These are phyloP conservation scores for Mrakia blollopis DNA, from an alignment of 768 basidiomycete genomes.

Conservation along the genomic window DNA sequence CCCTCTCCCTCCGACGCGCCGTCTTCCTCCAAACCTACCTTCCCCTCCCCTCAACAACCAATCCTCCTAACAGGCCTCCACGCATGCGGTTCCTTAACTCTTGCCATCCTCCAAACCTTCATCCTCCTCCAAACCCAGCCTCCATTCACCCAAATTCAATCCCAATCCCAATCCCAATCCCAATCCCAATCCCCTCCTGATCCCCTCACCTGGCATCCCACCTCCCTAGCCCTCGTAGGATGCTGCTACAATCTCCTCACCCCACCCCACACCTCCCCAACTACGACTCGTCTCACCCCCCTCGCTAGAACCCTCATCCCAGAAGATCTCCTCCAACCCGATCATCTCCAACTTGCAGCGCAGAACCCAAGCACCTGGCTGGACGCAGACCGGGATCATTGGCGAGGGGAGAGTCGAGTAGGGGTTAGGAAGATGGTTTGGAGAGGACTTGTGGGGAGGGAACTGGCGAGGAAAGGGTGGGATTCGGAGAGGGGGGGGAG, in stretches of 20 bases:
- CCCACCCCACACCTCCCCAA: neutral
- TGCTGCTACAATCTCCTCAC: constrained; percentile 24
- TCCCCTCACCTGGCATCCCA: neutral
- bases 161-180: neutral
- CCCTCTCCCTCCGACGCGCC: neutral
- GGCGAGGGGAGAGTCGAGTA: neutral
- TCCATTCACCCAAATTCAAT: no score
- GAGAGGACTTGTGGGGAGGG: neutral
- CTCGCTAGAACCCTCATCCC: neutral
- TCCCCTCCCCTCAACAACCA: no score
- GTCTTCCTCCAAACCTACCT: no score
- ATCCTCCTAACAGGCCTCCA: constrained; percentile 12
- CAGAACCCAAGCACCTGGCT: neutral
- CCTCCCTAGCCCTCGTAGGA: constrained; percentile 2
- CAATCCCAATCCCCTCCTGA: no score
- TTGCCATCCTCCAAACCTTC: constrained; percentile 11
- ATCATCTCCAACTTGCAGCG: constrained; percentile 10
- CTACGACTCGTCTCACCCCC: constrained; percentile 1
- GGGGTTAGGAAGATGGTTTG: constrained; percentile 11
- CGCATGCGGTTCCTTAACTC: constrained; percentile 12
- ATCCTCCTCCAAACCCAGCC: neutral
- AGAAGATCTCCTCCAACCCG: neutral
- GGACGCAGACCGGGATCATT: neutral
- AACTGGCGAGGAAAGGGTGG: neutral
- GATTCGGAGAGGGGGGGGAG: neutral